Evolutionary conservation across 805 yeast species (phyloP).

Genomic region (Myxozyma vanderwaltii): DNA sequence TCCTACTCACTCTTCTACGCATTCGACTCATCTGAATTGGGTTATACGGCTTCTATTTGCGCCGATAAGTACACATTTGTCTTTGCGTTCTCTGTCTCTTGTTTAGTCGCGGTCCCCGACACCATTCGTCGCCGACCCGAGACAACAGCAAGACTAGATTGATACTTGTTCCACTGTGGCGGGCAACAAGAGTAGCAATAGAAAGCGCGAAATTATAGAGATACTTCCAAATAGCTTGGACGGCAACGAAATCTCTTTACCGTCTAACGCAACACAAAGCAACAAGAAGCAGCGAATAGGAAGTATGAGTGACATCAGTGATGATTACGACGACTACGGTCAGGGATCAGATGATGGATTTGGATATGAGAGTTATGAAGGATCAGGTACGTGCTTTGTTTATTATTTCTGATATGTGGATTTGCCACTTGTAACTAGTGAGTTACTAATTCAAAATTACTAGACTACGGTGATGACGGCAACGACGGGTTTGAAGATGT

Average conservation of each 20-base stretch:
- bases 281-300: background rate
- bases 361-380: constrained; percentile 30
- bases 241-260: too few species aligned
- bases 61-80: too few species aligned
- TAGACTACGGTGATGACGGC: constrained; percentile 24
- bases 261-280: too few species aligned
- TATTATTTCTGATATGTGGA: too few species aligned
- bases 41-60: too few species aligned
- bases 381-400: constrained; percentile 19
- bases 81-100: background rate
- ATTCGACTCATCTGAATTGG: too few species aligned
- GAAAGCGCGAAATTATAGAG: background rate
- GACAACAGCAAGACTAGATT: background rate
- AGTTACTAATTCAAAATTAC: background rate
- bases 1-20: too few species aligned
- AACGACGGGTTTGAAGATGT: constrained; percentile 35
- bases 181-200: constrained; percentile 1
- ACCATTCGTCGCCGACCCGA: background rate
- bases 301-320: constrained; percentile 28
- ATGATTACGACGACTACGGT: constrained; percentile 30
- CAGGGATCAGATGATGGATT: constrained; percentile 30
- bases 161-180: constrained; percentile 1
- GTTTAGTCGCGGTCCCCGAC: background rate
- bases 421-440: background rate
- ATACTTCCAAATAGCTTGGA: background rate